phyloP scores from a whole-genome alignment of 345 rosid species.

The Tarenaya hassleriana region DNA sequence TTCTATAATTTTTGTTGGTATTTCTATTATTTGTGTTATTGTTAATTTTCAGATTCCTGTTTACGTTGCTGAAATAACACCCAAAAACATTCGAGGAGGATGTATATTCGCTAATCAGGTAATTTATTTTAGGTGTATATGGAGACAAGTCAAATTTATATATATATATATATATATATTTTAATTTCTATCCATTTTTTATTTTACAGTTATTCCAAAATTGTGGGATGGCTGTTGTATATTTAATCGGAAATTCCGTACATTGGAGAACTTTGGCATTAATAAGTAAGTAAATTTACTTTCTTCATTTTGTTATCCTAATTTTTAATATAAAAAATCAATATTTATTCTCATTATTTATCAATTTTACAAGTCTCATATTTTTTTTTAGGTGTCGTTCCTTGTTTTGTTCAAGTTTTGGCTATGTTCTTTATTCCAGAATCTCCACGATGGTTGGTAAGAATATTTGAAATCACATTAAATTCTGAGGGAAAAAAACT shows the following conservation, averaged over 20 bases:
- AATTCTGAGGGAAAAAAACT: too few relatives aligned
- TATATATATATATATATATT: too few relatives aligned
- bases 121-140: too few relatives aligned
- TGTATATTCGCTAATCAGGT: too few relatives aligned
- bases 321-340: too few relatives aligned
- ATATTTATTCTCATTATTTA: too few relatives aligned
- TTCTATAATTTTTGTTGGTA: too few relatives aligned
- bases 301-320: too few relatives aligned
- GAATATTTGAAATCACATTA: too few relatives aligned
- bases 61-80: background rate
- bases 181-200: background rate
- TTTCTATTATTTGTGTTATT: too few relatives aligned
- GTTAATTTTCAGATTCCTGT: background rate
- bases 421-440: slow-evolving; percentile 3
- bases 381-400: background rate
- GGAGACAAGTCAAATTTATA: too few relatives aligned
- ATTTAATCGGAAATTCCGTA: background rate
- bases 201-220: background rate
- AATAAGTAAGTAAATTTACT: background rate
- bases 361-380: too few relatives aligned
- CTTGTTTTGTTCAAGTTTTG: background rate
- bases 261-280: background rate
- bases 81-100: background rate
- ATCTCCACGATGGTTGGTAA: slow-evolving; percentile 8
- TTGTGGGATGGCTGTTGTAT: background rate